Evolutionary conservation across 352 stramenopile species (phyloP), one percentile per base, ranked within the genome.

Genomic region (Phytophthora cryptogea): DNA sequence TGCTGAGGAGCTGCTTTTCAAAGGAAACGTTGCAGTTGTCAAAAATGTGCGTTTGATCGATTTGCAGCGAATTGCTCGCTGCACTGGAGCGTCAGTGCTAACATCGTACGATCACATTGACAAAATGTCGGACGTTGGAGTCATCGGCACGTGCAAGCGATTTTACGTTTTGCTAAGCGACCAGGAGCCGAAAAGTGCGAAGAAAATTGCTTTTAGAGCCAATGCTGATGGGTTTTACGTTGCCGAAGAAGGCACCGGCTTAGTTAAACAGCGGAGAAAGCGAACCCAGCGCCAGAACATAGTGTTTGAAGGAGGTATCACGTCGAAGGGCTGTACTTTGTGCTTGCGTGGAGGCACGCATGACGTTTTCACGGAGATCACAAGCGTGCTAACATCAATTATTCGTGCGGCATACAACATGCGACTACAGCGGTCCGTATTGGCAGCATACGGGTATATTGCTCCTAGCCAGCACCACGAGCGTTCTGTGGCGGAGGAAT

Each of bases 31-130:
- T 28, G 81, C 82, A n/a, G 80, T 95, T 41, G 74, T 95, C 35
- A 95, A 95, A 54, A 95, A 95, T 54, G 82, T 91, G 9, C 83
- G 85, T 1, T 63, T 89, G 42, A 68, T 89, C 20, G 83, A 94
- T 65, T 57, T 95, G 23, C 78, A 92, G 54, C 79, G 87, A 14
- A 85, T 95, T 61, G 85, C 87, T 45, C 78, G 81, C 13, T 88
- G 78, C 31, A 93, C 87, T 4, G 81, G 83, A 4, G 81, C 85
- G 3, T 93, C 85, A 4, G 45, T 95, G 31, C 61, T 95, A 8
- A 90, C 85, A 31, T 92, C 85, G 6, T 92, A 91, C 57, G 87
- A 95, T 54, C 83, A 95, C 28, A 85, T 95, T 17, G 87, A 95
- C 71, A 95, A 95, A 68, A 92, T 95, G 54, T 85, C 80, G 3